A percentile compares a stretch with the other conserved stretches of the same genome.
Evolutionary conservation across 2,329 filamentous ascomycete genomes (phyloP).

Genomic region (Monosporascus sp.): DNA sequence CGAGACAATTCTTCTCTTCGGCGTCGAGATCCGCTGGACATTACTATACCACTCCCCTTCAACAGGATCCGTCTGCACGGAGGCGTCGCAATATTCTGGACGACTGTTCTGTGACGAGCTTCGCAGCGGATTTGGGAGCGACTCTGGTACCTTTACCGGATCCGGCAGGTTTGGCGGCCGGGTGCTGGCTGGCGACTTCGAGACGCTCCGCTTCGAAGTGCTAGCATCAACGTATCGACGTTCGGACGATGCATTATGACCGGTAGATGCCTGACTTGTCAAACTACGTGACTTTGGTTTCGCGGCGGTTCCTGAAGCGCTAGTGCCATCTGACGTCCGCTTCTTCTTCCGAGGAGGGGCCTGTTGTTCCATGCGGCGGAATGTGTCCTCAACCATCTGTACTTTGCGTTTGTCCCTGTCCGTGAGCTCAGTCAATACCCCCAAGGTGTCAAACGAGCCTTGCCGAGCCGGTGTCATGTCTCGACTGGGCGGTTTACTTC

Average conservation of each 20-base stretch:
- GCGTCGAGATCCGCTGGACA: constrained; percentile 28
- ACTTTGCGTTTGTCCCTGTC: constrained; percentile 65
- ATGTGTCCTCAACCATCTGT: constrained; percentile 59
- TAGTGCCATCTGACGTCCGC: constrained; percentile 50
- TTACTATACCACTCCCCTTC: constrained; percentile 49
- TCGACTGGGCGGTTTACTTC: constrained; percentile 62
- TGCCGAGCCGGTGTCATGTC: constrained; percentile 58
- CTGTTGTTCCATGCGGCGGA: constrained; percentile 58
- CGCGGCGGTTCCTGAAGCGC: constrained; percentile 22
- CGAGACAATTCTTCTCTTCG: constrained; percentile 46
- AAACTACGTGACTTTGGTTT: constrained; percentile 33
- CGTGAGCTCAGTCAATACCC: constrained; percentile 58
- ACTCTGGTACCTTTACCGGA: constrained; percentile 22
- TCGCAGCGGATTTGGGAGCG: constrained; percentile 28
- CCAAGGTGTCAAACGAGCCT: constrained; percentile 54
- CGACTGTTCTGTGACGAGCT: constrained; percentile 34
- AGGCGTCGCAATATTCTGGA: constrained; percentile 44
- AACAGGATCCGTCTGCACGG: constrained; percentile 51
- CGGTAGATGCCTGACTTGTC: constrained; percentile 9
- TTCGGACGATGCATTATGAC: constrained; percentile 29
- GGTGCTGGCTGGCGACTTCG: constrained; percentile 43
- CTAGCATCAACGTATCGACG: constrained; percentile 47
- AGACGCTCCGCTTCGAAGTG: constrained; percentile 46
- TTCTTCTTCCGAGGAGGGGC: constrained; percentile 58
- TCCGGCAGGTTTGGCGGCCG: constrained; percentile 32